These are phyloP conservation scores for Backusella westeae DNA, from an alignment of 192 early-diverging fungal genomes.

Conservation along the genomic window DNA sequence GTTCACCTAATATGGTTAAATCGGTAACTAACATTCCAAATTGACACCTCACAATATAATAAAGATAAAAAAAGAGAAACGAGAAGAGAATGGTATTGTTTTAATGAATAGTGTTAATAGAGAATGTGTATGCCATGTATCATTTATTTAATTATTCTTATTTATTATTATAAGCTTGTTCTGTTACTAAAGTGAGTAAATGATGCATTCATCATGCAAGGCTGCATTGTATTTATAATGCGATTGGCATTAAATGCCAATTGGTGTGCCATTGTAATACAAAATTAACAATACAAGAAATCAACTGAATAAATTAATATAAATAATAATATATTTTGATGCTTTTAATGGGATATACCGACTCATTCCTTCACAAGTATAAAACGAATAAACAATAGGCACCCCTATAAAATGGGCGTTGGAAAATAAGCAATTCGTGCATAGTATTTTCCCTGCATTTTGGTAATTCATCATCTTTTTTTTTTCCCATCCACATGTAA, in stretches of 20 bases:
- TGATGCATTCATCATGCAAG: neutral
- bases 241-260: neutral
- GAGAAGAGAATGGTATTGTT: neutral
- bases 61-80: neutral
- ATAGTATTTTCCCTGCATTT: neutral
- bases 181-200: neutral
- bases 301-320: neutral
- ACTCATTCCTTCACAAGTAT: neutral
- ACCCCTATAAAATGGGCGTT: neutral
- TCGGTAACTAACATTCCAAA: neutral
- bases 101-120: neutral
- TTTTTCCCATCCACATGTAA: slow-evolving; percentile 2
- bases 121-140: neutral
- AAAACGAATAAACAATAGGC: neutral
- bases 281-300: neutral
- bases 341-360: neutral
- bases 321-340: neutral
- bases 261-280: neutral
- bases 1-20: neutral
- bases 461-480: neutral
- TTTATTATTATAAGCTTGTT: neutral
- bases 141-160: neutral
- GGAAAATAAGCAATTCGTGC: neutral
- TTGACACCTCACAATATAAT: neutral
- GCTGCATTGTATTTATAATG: neutral